These are phyloP conservation scores for Maudiozyma humilis DNA, from an alignment of 1,139 yeast species.

Conservation along the genomic window DNA sequence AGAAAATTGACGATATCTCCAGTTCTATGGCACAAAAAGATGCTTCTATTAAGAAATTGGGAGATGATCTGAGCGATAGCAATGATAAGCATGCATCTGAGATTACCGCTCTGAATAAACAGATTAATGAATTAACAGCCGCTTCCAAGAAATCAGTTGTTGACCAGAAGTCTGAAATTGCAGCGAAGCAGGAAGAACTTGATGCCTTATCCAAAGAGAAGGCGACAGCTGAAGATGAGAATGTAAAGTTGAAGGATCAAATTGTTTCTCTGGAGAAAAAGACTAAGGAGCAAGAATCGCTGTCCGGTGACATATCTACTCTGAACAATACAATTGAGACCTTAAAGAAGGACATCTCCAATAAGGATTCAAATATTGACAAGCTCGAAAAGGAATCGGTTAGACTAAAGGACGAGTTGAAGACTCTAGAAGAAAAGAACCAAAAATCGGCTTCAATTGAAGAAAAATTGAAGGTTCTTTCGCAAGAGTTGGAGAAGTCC, in stretches of 20 bases:
- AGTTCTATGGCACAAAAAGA: neutral
- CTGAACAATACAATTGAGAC: neutral
- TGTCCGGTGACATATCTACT: neutral
- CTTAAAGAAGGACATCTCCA: neutral
- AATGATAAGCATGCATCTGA: constrained; percentile 3
- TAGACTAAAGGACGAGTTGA: neutral
- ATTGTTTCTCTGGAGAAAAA: neutral
- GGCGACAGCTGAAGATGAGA: neutral
- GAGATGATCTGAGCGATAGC: constrained; percentile 1
- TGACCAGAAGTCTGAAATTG: neutral
- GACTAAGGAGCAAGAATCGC: neutral
- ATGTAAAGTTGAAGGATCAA: neutral
- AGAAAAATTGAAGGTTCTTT: neutral
- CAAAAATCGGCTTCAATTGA: neutral
- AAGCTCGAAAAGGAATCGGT: neutral
- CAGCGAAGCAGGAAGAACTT: neutral
- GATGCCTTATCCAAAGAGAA: neutral
- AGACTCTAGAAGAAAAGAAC: neutral
- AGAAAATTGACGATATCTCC: constrained; percentile 1
- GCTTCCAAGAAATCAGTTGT: neutral
- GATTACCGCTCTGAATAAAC: neutral
- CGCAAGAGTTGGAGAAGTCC: neutral
- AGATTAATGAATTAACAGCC: neutral
- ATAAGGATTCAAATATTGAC: neutral
- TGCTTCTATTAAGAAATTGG: neutral